phyloP scores from a whole-genome alignment of 225 moss, liverwort and hornwort genomes.

The Anthoceros angustus region DNA sequence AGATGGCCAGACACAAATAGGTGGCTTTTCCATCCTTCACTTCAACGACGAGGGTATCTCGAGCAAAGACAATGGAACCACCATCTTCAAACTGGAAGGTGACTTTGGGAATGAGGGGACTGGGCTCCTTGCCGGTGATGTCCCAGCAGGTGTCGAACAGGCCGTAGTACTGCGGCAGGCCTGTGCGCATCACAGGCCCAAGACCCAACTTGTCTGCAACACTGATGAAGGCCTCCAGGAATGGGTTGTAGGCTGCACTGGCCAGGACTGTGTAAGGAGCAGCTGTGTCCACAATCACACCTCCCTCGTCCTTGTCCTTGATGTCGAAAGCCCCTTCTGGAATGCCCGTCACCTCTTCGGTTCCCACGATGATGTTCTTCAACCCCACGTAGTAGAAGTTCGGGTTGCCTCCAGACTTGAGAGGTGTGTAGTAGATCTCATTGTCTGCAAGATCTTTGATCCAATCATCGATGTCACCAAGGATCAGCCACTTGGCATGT shows the following conservation, averaged over 20 bases:
- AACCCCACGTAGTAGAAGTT: slow-evolving; percentile 3
- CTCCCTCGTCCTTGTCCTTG: neutral
- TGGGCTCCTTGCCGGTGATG: neutral
- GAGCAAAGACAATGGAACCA: neutral
- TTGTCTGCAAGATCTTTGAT: neutral
- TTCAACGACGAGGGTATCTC: neutral
- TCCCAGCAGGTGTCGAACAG: slow-evolving; percentile 1
- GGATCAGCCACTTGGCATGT: too few species aligned
- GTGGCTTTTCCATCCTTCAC: neutral
- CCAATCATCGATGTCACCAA: too few species aligned
- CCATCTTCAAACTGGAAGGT: neutral
- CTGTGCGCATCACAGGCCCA: neutral
- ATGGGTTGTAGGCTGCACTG: slow-evolving; percentile 1
- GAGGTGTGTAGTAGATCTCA: neutral
- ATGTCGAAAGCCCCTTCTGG: neutral
- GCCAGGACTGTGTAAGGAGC: slow-evolving; percentile 2
- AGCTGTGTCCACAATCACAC: slow-evolving; percentile 1
- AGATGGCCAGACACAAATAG: neutral
- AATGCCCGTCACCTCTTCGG: neutral
- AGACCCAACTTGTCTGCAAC: neutral
- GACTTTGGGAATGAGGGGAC: neutral
- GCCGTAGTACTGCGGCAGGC: slow-evolving; percentile 3
- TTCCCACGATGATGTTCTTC: neutral
- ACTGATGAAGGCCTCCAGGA: neutral
- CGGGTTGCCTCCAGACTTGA: neutral